These are phyloP conservation scores for Candida rishiriensis DNA, from an alignment of 805 yeast species.

Conservation along the genomic window DNA sequence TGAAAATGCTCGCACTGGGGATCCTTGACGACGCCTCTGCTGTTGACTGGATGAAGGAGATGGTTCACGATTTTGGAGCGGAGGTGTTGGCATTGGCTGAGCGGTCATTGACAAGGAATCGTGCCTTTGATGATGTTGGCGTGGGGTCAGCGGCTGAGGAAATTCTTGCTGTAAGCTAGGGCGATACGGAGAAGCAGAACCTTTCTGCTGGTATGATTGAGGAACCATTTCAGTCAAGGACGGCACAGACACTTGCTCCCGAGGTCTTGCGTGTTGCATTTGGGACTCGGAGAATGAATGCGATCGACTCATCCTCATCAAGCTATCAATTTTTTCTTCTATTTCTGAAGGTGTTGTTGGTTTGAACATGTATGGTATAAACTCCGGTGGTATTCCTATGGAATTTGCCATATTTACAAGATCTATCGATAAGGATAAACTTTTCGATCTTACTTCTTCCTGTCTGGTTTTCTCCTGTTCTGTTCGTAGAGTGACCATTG, in stretches of 20 bases:
- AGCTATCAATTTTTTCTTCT: conserved; percentile 9
- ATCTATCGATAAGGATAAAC: conserved; percentile 32
- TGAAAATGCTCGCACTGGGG: conserved; percentile 14
- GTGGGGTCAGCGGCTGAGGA: neutral
- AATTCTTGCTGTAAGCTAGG: neutral
- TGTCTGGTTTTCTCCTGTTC: conserved; percentile 42
- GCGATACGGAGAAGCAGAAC: too few relatives aligned
- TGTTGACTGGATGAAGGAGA: conserved; percentile 1
- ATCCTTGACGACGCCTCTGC: conserved; percentile 3
- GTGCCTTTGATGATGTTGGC: neutral
- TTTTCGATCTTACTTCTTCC: conserved; percentile 32
- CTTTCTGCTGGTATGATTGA: neutral
- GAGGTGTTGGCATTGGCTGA: neutral
- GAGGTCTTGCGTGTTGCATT: neutral
- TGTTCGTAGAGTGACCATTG: conserved; percentile 32
- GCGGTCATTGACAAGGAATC: neutral
- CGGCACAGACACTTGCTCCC: neutral
- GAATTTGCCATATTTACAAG: conserved; percentile 29
- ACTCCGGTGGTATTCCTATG: conserved; percentile 19
- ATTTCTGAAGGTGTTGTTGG: conserved; percentile 11
- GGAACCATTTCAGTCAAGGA: neutral
- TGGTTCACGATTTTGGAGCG: neutral
- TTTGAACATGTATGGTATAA: conserved; percentile 23
- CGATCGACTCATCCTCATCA: neutral
- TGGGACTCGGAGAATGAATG: neutral